Percentiles rank a stretch among this genome's conserved stretches.
phyloP scores from a whole-genome alignment of 306 rosid species.

The Vigna angularis region DNA sequence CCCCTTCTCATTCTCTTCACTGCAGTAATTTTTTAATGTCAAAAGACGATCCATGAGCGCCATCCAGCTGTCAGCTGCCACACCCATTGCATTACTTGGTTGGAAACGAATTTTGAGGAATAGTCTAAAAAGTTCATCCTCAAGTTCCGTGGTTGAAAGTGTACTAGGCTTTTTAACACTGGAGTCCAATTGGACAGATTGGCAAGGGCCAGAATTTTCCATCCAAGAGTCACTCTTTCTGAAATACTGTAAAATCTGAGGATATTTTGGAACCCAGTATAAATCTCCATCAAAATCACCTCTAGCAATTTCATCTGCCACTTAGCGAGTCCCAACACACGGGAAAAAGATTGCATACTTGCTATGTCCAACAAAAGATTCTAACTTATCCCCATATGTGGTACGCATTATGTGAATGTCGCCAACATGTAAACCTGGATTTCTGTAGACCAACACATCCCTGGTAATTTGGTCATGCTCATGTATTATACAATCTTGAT shows the following conservation, averaged over 20 bases:
- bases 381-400: constrained; percentile 52
- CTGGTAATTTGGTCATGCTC: constrained; percentile 72
- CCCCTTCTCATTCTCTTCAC: not conserved
- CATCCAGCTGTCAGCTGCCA: constrained; percentile 72
- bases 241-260: constrained; percentile 41
- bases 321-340: constrained; percentile 72
- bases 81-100: constrained; percentile 59
- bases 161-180: constrained; percentile 43
- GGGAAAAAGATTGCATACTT: constrained; percentile 84
- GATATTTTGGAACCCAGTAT: constrained; percentile 79
- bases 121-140: constrained; percentile 62
- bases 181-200: constrained; percentile 22
- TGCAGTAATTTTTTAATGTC: constrained; percentile 42
- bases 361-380: constrained; percentile 64
- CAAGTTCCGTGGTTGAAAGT: constrained; percentile 50
- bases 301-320: constrained; percentile 82
- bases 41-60: constrained; percentile 74
- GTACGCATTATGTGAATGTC: constrained; percentile 76
- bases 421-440: constrained; percentile 89
- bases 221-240: constrained; percentile 65
- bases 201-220: constrained; percentile 41
- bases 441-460: constrained; percentile 73
- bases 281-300: constrained; percentile 93
- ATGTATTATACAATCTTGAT: constrained; percentile 76
- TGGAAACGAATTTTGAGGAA: constrained; percentile 67